Evolutionary conservation across 1,284 basidiomycete genomes (phyloP), one percentile per base, ranked within the genome.

Genomic region (Xanthoconium separans): DNA sequence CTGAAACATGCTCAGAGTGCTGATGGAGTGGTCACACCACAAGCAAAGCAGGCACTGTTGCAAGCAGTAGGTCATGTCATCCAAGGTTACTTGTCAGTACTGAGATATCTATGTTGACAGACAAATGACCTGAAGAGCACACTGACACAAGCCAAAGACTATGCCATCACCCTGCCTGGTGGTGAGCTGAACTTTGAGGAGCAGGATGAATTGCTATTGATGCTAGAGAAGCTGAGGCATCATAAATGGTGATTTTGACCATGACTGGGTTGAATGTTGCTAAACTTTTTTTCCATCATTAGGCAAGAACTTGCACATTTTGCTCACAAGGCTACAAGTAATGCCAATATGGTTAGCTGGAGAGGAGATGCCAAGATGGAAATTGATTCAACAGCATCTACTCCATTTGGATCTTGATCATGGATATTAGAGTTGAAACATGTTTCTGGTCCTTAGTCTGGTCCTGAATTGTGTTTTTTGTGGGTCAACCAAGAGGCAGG

Each of bases 91-190:
- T 34, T 24, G 24, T 31, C 33, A 27, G n/a, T 20, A 13, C 24
- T 55, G 46, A 51, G 42, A 45, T 30, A 4, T 8, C 39, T 4
- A 12, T n/a, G 9, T 37, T 45, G 11, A 13, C 55, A 89, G 86
- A 86, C 85, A 13, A 85, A 83, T 56, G 80, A 84, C 24, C 83
- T 86, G 68, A 86, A 82, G 60, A 78, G 72, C 51, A 65, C 78
- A 11, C 60, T 89, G 44, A 66, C 65, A 16, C 77, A 79, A 44
- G 87, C 85, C 0, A 85, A 79, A 62, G 80, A 85, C 6, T 70
- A 80, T 41, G 82, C 84, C 0, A 64, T 61, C 10, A 69, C 73
- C 27, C 71, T 89, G 6, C 82, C 84, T 1, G 87, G 87, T 5
- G 87, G 86, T 10, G 86, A 89, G 61, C 68, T 88, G 47, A 70